Conservation (phyloP, 2,329 filamentous ascomycete species). For the Huntiella moniliformis region DNA sequence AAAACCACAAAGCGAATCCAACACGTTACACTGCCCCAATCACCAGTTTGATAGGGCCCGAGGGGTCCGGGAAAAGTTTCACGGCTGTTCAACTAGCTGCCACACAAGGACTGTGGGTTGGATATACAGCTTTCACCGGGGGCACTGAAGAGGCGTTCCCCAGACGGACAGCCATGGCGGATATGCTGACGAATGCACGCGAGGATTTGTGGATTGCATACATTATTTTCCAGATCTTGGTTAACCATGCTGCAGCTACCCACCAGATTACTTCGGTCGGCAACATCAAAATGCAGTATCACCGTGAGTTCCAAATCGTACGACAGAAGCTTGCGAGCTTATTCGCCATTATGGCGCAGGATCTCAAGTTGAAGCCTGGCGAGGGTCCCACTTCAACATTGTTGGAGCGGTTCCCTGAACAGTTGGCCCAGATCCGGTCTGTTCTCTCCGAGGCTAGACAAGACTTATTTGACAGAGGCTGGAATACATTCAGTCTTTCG, state of each 20-base stretch:
- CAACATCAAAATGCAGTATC: conserved; percentile 6
- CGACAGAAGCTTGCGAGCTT: conserved; percentile 3
- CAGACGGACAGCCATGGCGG: conserved; percentile 6
- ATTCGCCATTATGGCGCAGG: conserved; percentile 6
- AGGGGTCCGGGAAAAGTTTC: conserved; percentile 10
- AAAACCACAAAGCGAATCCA: conserved; percentile 8
- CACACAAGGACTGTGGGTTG: conserved; percentile 8
- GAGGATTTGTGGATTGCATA: conserved; percentile 10
- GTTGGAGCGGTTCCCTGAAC: background rate
- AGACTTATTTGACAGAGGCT: background rate
- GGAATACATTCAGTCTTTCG: conserved; percentile 2
- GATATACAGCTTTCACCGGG: conserved; percentile 6
- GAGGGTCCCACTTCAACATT: background rate
- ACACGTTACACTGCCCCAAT: conserved; percentile 8
- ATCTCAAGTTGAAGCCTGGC: background rate
- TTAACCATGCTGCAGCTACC: background rate
- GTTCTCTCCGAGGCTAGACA: background rate
- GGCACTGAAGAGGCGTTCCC: conserved; percentile 1
- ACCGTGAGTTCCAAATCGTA: conserved; percentile 3
- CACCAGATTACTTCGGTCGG: conserved; percentile 1
- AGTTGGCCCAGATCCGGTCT: background rate
- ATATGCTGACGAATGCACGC: conserved; percentile 5
- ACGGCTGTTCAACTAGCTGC: conserved; percentile 4
- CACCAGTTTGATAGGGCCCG: conserved; percentile 8
- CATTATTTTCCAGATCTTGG: conserved; percentile 8